A percentile compares a stretch with the other conserved stretches of the same genome.
phyloP scores from a whole-genome alignment of 768 basidiomycete species.

The Multifurca ochricompacta region DNA sequence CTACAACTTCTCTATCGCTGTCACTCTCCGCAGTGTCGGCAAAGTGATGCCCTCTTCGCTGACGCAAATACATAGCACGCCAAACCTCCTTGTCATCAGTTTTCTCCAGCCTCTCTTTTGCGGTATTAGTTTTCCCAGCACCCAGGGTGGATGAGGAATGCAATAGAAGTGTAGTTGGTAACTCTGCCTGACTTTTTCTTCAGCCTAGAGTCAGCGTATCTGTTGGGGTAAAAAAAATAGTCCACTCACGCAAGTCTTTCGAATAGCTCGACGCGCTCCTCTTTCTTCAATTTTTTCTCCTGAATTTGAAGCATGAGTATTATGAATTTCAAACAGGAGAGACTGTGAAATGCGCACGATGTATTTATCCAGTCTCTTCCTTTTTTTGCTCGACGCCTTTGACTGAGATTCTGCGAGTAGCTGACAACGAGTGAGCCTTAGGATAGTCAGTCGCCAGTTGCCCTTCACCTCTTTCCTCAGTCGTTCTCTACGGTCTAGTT shows the following conservation, averaged over 20 bases:
- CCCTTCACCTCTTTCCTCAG: slow-evolving; percentile 26
- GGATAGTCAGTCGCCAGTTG: background rate
- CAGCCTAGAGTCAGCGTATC: slow-evolving; percentile 22
- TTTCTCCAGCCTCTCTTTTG: slow-evolving; percentile 50
- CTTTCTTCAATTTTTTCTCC: slow-evolving; percentile 91
- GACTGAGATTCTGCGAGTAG: slow-evolving; percentile 23
- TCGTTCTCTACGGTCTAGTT: slow-evolving; percentile 24
- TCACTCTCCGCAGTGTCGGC: slow-evolving; percentile 6
- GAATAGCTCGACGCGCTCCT: slow-evolving; percentile 69
- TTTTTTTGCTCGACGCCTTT: slow-evolving; percentile 40
- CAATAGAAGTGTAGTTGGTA: slow-evolving; percentile 49
- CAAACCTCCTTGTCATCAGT: slow-evolving; percentile 53
- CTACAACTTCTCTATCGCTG: background rate
- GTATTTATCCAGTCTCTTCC: slow-evolving; percentile 42
- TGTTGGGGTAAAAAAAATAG: background rate
- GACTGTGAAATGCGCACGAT: slow-evolving; percentile 31
- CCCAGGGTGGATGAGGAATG: slow-evolving; percentile 82
- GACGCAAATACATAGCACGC: slow-evolving; percentile 42
- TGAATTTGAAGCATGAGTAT: slow-evolving; percentile 24
- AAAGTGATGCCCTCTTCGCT: slow-evolving; percentile 37
- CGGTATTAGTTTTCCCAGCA: slow-evolving; percentile 56
- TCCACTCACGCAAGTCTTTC: slow-evolving; percentile 70
- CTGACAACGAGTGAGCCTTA: background rate
- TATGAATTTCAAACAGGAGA: background rate
- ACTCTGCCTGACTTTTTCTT: slow-evolving; percentile 59